Base-by-base conservation (phyloP, 371 early-diverging fungal species). In the Quaeritorhiza haematococci region DNA sequence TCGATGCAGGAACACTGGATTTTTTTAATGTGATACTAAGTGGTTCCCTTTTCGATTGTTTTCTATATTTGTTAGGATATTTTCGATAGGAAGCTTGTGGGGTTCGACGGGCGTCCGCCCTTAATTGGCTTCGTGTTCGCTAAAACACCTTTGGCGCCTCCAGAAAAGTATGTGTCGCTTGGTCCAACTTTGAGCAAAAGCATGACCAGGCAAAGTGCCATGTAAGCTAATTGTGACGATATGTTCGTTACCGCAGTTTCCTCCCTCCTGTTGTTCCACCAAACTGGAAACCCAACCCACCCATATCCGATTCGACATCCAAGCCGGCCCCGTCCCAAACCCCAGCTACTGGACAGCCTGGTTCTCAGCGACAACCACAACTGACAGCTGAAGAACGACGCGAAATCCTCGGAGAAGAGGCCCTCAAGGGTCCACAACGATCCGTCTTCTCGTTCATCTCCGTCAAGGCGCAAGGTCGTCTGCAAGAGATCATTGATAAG, bases 401-500 rank as follows among this genome's bases (percentile, higher is more conserved):
- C 0, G 63, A 73, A 19, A 73, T 84, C 3, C 67, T 89, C 3
- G 92, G 89, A 0, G 92, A 91, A 58, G 83, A 78, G 32, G 80
- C 82, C 0, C 76, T 87, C 19, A 69, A 76, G 13, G 84, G 72
- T 6, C 87, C 87, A 8, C 56, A 70, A 30, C 80, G 88, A 30
- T 88, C 88, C 29, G 87, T 92, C 0, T 92, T 90, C 62, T 80
- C 86, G 43, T 88, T 78, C 67, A 78, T 90, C 4, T 74, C 88
- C 3, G 35, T 75, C 13, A 81, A 84, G 53, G 78, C 81, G 35
- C 88, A 89, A 58, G 84, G 80, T 43, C 59, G 76, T 27, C 64
- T 90, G n/a, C 82, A 85, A 58, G 68, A 61, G 21, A 63, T 84
- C 13, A 56, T 86, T n/a, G 68, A 62, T 13, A 53, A 35, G 19